phyloP scores from a whole-genome alignment of 2,329 filamentous ascomycete genomes.

The Myotisia sp. region DNA sequence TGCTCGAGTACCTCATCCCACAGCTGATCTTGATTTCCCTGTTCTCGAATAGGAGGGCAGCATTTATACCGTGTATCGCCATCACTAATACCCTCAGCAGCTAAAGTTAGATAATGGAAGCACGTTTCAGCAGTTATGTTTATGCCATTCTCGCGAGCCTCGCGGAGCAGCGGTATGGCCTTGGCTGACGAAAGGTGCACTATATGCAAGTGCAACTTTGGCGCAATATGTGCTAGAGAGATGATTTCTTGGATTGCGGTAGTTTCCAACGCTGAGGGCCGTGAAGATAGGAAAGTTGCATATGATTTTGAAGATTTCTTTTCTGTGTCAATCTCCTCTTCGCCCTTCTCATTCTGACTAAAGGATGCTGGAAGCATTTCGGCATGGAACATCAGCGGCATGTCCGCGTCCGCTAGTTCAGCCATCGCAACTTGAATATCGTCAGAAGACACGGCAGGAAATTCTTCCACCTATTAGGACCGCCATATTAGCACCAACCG shows the following conservation, averaged over 20 bases:
- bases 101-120: slow-evolving; percentile 82
- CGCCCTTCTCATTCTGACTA: neutral
- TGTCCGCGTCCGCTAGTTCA: slow-evolving; percentile 64
- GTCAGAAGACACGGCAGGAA: slow-evolving; percentile 68
- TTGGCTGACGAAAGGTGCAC: slow-evolving; percentile 85
- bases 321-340: too few relatives aligned
- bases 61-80: slow-evolving; percentile 91
- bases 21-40: slow-evolving; percentile 66
- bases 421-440: slow-evolving; percentile 72
- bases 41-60: slow-evolving; percentile 77
- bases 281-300: slow-evolving; percentile 79
- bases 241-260: slow-evolving; percentile 81
- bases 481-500: neutral
- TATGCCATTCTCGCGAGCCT: slow-evolving; percentile 57
- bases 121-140: slow-evolving; percentile 90
- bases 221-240: slow-evolving; percentile 63
- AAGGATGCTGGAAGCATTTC: slow-evolving; percentile 98
- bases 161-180: slow-evolving; percentile 65
- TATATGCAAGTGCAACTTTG: slow-evolving; percentile 75
- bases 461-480: slow-evolving; percentile 64
- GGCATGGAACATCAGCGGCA: slow-evolving; percentile 96
- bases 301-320: slow-evolving; percentile 64
- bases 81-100: slow-evolving; percentile 64
- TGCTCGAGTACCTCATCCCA: slow-evolving; percentile 61
- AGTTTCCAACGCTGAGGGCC: slow-evolving; percentile 79